Percentiles rank a stretch among this genome's conserved stretches.
These are phyloP conservation scores for Suillus tomentosus DNA, from an alignment of 768 basidiomycete genomes.

Conservation along the genomic window DNA sequence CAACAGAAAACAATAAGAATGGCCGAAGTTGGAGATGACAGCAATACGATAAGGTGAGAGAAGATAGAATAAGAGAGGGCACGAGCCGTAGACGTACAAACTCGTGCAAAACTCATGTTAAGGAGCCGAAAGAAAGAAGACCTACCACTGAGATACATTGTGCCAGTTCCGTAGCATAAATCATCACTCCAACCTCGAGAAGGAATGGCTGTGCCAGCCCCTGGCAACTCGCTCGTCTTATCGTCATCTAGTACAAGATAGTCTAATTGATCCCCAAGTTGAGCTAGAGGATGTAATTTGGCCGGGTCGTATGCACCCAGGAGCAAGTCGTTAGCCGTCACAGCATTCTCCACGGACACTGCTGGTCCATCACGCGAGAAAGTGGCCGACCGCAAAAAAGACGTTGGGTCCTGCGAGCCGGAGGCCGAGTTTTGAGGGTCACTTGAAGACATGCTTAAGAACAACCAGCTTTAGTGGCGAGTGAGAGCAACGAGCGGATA, in stretches of 20 bases:
- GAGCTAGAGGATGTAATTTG: conserved; percentile 91
- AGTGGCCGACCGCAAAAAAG: conserved; percentile 48
- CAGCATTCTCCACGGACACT: conserved; percentile 51
- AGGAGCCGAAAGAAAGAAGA: conserved; percentile 59
- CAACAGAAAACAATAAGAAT: conserved; percentile 78
- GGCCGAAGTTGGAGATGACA: conserved; percentile 57
- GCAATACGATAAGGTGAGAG: conserved; percentile 70
- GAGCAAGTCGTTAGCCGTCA: conserved; percentile 87
- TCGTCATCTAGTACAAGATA: conserved; percentile 96
- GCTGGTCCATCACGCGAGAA: conserved; percentile 45
- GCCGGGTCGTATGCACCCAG: conserved; percentile 88
- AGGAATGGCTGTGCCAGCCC: conserved; percentile 87
- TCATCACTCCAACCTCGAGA: conserved; percentile 99
- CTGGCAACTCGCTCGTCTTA: conserved; percentile 89
- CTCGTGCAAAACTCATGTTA: conserved; percentile 45
- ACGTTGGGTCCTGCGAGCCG: conserved; percentile 48
- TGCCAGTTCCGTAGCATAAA: conserved; percentile 98
- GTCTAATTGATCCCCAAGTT: conserved; percentile 90
- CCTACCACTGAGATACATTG: conserved; percentile 97
- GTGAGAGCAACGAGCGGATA: conserved; percentile 21
- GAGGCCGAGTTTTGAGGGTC: conserved; percentile 29
- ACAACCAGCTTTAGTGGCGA: conserved; percentile 20
- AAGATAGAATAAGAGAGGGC: conserved; percentile 46
- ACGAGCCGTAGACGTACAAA: conserved; percentile 52
- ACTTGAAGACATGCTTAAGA: conserved; percentile 30